Base-by-base conservation (phyloP, 345 rosid species). In the Nephelium lappaceum region DNA sequence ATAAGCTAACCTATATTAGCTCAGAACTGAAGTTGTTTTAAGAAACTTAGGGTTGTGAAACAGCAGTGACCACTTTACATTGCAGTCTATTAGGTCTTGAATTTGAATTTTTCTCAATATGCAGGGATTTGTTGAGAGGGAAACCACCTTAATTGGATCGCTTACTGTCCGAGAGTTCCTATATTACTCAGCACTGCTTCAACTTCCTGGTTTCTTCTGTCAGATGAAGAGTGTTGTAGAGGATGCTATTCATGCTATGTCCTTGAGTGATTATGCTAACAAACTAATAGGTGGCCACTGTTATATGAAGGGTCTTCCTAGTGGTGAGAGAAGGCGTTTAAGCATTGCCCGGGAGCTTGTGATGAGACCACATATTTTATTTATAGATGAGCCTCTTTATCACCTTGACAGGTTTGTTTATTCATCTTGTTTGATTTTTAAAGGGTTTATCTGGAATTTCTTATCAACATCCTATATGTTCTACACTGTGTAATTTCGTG, bases 191-290 rank as follows among this genome's bases (percentile, higher is more conserved):
- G 99, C 98, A 10, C 84, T 97, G 74, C 98, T 97, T 85, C 99
- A 97, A 80, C 98, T 97, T 74, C 98, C 97, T 5, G 98, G 98
- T 63, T 94, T 97, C 67, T 91, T 97, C 84, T 93, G 89, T 87
- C 93, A 91, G 88, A 97, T 90, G 87, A 94, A 87, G 85, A 82
- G 85, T 76, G 93, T 93, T 57, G 99, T 97, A 45, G 99, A 94
- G 94, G 99, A 97, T 82, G 99, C 99, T 31, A 97, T 97, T 36
- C 97, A 90, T 62, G 97, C 97, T 14, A 97, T 97, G 99, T 97
- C 99, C 72, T 78, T 97, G 84, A 80, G 83, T 81, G 98, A 94
- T 77, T 93, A 91, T 82, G 98, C 93, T 71, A 94, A 97, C 87
- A 97, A 94, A 82, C 83, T 97, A 81, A 97, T 97, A 53, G 98